Evolutionary conservation across 768 basidiomycete genomes (phyloP).

Genomic region (Neoboletus subvelutipes): DNA sequence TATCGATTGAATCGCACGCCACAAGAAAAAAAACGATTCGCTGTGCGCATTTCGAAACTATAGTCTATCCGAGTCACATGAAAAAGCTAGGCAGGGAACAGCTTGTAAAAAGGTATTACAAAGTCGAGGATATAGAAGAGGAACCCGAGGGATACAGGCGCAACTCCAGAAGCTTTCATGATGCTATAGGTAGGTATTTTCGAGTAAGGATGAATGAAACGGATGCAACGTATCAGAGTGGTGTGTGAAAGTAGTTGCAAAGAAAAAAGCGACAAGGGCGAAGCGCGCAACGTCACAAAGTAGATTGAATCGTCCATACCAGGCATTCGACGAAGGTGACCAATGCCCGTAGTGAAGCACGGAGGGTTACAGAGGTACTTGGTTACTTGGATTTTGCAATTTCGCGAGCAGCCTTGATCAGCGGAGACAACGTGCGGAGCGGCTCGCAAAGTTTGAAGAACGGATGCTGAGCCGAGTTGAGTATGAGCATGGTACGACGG

Average conservation of each 20-base stretch:
- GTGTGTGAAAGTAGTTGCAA: conserved; percentile 21
- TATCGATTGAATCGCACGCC: conserved; percentile 13
- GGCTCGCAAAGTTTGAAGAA: conserved; percentile 91
- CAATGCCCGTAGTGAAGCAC: neutral
- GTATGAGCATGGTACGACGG: conserved; percentile 1
- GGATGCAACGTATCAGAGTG: conserved; percentile 19
- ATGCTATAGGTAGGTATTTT: conserved; percentile 13
- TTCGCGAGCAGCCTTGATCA: conserved; percentile 91
- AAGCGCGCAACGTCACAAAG: neutral
- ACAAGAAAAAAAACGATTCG: conserved; percentile 6
- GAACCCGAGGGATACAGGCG: conserved; percentile 11
- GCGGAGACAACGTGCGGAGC: conserved; percentile 76
- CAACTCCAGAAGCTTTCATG: conserved; percentile 16
- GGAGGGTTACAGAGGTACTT: neutral
- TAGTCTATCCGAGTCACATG: conserved; percentile 26
- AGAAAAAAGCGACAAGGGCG: neutral
- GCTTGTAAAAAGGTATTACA: conserved; percentile 33
- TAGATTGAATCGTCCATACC: conserved; percentile 17
- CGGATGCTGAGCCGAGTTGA: conserved; percentile 54
- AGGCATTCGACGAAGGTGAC: neutral
- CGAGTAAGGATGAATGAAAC: conserved; percentile 10
- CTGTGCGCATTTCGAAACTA: conserved; percentile 17
- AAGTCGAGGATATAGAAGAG: conserved; percentile 27
- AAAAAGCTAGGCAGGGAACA: conserved; percentile 12
- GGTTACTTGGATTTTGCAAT: conserved; percentile 62